phyloP scores from a whole-genome alignment of 805 yeast species.

The Peterozyma xylosa region DNA sequence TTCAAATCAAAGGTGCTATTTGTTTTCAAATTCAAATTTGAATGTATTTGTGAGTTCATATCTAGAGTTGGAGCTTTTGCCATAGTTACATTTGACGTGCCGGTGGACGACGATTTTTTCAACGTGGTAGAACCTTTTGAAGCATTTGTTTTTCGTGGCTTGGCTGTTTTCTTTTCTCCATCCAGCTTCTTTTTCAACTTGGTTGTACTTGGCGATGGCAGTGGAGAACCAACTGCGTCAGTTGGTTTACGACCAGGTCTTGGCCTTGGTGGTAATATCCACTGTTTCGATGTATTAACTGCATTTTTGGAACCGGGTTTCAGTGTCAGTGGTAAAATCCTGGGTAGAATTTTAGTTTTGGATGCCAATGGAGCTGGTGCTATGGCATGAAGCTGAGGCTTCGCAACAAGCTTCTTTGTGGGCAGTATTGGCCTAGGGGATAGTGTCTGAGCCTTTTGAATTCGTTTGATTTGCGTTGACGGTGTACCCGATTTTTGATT shows the following conservation, averaged over 20 bases:
- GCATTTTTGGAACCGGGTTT: conserved; percentile 14
- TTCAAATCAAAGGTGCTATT: conserved; percentile 24
- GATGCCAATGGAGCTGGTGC: conserved; percentile 8
- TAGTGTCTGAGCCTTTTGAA: no score
- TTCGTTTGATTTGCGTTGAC: no score
- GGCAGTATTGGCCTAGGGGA: no score
- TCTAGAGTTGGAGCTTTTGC: conserved; percentile 9
- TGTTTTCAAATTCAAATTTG: conserved; percentile 24
- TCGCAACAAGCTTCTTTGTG: no score
- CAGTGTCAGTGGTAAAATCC: conserved; percentile 15
- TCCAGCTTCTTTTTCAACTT: conserved; percentile 3
- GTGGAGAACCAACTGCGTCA: conserved; percentile 12
- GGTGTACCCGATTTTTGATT: no score
- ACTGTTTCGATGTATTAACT: conserved; percentile 27
- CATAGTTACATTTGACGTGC: background rate
- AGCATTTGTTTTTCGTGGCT: conserved; percentile 2
- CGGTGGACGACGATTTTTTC: background rate
- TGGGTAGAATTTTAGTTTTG: conserved; percentile 8
- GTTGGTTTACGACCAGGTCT: conserved; percentile 36
- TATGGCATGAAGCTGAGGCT: background rate
- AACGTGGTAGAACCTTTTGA: background rate
- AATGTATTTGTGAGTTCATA: conserved; percentile 26
- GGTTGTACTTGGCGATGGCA: conserved; percentile 4
- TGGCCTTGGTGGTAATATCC: conserved; percentile 55
- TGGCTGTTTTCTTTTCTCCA: conserved; percentile 2